phyloP scores from a whole-genome alignment of 169 alveolate species.

The Cystoisospora suis region DNA sequence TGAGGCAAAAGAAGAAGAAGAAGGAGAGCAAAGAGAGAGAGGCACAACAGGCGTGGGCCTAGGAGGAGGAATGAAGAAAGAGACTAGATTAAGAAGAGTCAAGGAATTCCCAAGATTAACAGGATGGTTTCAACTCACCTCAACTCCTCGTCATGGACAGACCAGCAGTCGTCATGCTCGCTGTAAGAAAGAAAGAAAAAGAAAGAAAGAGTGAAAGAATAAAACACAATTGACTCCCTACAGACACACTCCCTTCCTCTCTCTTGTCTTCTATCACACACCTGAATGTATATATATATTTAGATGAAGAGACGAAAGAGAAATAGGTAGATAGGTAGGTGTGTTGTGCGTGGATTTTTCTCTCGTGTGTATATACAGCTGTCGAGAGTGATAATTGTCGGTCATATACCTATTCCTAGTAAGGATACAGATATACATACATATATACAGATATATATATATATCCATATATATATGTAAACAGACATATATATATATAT shows the following conservation, averaged over 20 bases:
- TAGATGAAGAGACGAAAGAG: background rate
- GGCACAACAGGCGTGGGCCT: background rate
- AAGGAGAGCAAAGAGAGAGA: background rate
- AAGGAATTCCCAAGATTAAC: background rate
- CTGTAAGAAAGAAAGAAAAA: background rate
- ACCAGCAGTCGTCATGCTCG: background rate
- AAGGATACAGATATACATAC: no score
- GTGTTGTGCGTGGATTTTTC: no score
- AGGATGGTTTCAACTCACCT: constrained; percentile 8
- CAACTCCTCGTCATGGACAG: background rate
- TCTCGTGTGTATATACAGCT: no score
- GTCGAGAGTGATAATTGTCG: no score
- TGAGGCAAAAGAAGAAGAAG: background rate
- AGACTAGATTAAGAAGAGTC: background rate
- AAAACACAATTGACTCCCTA: background rate
- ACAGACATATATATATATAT: background rate
- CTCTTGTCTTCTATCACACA: no score
- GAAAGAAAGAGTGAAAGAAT: background rate
- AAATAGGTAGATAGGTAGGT: background rate
- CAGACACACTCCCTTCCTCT: background rate
- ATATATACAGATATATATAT: background rate
- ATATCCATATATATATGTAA: background rate
- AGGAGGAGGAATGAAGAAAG: background rate
- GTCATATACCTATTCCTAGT: no score
- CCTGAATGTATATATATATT: no score